Evolutionary conservation across 139 green algal genomes (phyloP).

Genomic region (Tetradesmus obliquus): DNA sequence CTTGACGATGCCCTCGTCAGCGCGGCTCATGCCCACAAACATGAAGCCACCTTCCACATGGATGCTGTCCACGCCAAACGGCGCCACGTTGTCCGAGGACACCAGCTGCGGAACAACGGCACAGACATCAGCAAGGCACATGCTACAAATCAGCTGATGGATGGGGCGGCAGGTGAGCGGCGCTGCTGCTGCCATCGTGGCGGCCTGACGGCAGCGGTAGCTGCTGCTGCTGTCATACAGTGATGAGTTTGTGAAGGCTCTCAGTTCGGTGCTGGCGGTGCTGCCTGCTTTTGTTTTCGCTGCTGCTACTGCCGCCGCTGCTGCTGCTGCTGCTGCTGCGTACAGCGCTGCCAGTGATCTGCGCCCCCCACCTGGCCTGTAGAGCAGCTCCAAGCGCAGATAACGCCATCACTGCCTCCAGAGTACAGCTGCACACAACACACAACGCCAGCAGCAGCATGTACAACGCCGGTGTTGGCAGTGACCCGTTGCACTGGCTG

Average conservation of each 20-base stretch:
- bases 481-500: too few species aligned
- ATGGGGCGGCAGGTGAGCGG: background rate
- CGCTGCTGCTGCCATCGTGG: background rate
- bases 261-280: background rate
- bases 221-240: background rate
- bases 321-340: background rate
- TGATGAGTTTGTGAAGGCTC: too few species aligned
- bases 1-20: slow-evolving; percentile 42
- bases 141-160: background rate
- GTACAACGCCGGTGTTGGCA: too few species aligned
- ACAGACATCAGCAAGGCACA: too few species aligned
- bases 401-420: slow-evolving; percentile 34
- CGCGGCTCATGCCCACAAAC: slow-evolving; percentile 42
- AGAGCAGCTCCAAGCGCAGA: slow-evolving; percentile 47
- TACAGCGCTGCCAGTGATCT: background rate
- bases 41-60: slow-evolving; percentile 41
- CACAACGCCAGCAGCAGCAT: slow-evolving; percentile 4
- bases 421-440: slow-evolving; percentile 44
- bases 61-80: slow-evolving; percentile 38
- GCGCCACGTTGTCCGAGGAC: slow-evolving; percentile 16
- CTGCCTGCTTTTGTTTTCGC: background rate
- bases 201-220: too few species aligned
- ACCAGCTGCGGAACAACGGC: background rate
- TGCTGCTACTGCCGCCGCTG: background rate
- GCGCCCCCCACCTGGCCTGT: slow-evolving; percentile 31